A percentile compares a stretch with the other conserved stretches of the same genome.
These are phyloP conservation scores for Alisma plantagoaquatica DNA, from an alignment of 106 monocot species.

Conservation along the genomic window DNA sequence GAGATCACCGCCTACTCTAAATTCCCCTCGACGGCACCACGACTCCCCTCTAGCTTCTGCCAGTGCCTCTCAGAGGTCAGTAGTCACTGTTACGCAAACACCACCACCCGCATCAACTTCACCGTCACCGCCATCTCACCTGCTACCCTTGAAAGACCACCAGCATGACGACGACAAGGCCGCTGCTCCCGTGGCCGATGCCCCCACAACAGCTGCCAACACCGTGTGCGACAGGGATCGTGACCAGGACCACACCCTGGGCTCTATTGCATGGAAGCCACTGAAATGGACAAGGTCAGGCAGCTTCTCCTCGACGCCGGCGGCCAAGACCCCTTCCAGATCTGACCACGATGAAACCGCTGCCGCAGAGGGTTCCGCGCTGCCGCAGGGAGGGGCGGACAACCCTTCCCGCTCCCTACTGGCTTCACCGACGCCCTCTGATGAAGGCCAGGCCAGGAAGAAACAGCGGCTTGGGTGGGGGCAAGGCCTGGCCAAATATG, in stretches of 20 bases:
- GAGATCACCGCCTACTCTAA: slow-evolving; percentile 42
- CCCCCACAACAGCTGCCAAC: slow-evolving; percentile 15
- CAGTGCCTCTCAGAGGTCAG: slow-evolving; percentile 44
- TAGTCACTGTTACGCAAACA: slow-evolving; percentile 27
- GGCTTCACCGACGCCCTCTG: slow-evolving; percentile 15
- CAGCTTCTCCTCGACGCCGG: slow-evolving; percentile 19
- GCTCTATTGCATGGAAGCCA: slow-evolving; percentile 39
- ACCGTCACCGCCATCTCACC: slow-evolving; percentile 8
- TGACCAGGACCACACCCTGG: slow-evolving; percentile 26
- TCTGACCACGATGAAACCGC: no score
- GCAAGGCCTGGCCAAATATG: slow-evolving; percentile 87
- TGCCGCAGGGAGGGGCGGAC: slow-evolving; percentile 38
- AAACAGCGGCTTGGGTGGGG: slow-evolving; percentile 94
- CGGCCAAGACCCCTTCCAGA: no score
- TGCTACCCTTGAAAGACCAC: slow-evolving; percentile 17
- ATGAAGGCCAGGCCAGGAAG: slow-evolving; percentile 57
- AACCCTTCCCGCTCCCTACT: slow-evolving; percentile 25
- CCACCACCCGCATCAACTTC: slow-evolving; percentile 9
- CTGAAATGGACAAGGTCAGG: slow-evolving; percentile 47
- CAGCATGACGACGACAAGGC: slow-evolving; percentile 21
- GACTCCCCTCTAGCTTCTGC: slow-evolving; percentile 1
- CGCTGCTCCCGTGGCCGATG: slow-evolving; percentile 29
- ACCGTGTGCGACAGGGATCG: slow-evolving; percentile 27
- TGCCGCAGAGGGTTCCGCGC: no score
- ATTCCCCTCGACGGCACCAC: slow-evolving; percentile 16